Percentiles rank a stretch among this genome's conserved stretches.
These are phyloP conservation scores for Blastobotrys robertii DNA, from an alignment of 805 yeast genomes.

Conservation along the genomic window DNA sequence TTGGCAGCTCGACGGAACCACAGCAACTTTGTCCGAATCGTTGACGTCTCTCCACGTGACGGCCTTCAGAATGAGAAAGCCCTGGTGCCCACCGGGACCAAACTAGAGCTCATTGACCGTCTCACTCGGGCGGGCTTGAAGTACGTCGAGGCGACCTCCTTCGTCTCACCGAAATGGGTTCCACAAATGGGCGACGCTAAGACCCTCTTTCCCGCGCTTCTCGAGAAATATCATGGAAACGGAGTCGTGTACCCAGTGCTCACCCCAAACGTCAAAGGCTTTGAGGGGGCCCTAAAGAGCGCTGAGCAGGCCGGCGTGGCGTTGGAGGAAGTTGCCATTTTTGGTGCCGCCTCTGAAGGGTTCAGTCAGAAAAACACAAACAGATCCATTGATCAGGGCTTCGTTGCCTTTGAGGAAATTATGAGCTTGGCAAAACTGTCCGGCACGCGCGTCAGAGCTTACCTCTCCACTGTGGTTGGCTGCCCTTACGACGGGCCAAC, in stretches of 20 bases:
- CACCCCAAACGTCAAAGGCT: slow-evolving; percentile 24
- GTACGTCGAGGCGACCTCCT: slow-evolving; percentile 23
- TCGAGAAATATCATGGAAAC: slow-evolving; percentile 10
- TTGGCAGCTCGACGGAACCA: no score
- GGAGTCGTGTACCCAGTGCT: slow-evolving; percentile 22
- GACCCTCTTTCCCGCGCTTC: slow-evolving; percentile 11
- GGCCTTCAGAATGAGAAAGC: slow-evolving; percentile 26
- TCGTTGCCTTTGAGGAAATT: slow-evolving; percentile 17
- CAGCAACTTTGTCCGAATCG: slow-evolving; percentile 16
- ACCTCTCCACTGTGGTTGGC: slow-evolving; percentile 25
- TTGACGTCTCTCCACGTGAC: slow-evolving; percentile 27
- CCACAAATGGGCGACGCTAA: slow-evolving; percentile 27
- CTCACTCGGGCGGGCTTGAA: slow-evolving; percentile 20
- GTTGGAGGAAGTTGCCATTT: slow-evolving; percentile 22
- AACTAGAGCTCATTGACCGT: slow-evolving; percentile 21
- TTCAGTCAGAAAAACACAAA: slow-evolving; percentile 25
- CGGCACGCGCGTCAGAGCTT: slow-evolving; percentile 21
- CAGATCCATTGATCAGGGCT: slow-evolving; percentile 21
- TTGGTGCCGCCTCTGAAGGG: slow-evolving; percentile 26
- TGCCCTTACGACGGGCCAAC: slow-evolving; percentile 28
- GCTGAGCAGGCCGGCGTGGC: slow-evolving; percentile 12
- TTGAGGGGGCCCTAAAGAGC: slow-evolving; percentile 17
- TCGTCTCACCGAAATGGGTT: slow-evolving; percentile 29
- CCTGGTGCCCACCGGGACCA: slow-evolving; percentile 19
- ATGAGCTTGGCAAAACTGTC: slow-evolving; percentile 16